A percentile compares a stretch with the other conserved stretches of the same genome.
These are phyloP conservation scores for Glutinoglossum americanum DNA, from an alignment of 495 filamentous ascomycete genomes.

Conservation along the genomic window DNA sequence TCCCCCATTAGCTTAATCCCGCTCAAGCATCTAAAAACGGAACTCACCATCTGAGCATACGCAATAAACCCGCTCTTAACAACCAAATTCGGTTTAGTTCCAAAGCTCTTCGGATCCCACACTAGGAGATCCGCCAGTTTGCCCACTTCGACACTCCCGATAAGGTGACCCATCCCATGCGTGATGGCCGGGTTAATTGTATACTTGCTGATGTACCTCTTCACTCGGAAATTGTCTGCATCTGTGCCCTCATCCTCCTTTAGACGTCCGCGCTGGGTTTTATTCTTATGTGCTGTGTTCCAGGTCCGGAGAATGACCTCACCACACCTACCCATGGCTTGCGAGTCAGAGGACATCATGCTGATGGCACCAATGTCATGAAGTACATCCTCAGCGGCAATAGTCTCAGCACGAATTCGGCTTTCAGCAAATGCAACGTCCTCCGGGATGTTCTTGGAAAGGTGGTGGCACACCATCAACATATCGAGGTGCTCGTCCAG, in stretches of 20 bases:
- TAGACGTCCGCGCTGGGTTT: constrained; percentile 58
- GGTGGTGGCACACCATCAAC: constrained; percentile 96
- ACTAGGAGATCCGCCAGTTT: constrained; percentile 85
- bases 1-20: not conserved
- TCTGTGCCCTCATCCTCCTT: constrained; percentile 59
- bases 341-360: constrained; percentile 95
- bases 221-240: constrained; percentile 85
- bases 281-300: constrained; percentile 98
- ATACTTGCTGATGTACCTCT: constrained; percentile 88
- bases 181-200: constrained; percentile 91
- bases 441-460: constrained; percentile 80
- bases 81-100: constrained; percentile 63
- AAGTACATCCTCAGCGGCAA: constrained; percentile 90
- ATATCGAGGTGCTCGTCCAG: constrained; percentile 96
- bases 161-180: constrained; percentile 79
- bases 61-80: constrained; percentile 84
- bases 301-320: constrained; percentile 90
- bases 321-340: constrained; percentile 94
- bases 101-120: constrained; percentile 75
- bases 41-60: constrained; percentile 63
- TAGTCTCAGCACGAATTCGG: constrained; percentile 87
- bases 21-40: too few species aligned
- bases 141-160: constrained; percentile 74
- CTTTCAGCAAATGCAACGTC: constrained; percentile 93
- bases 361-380: constrained; percentile 90